Base-by-base conservation (phyloP, 2,329 filamentous ascomycete genomes). In the Penicillium sp. region DNA sequence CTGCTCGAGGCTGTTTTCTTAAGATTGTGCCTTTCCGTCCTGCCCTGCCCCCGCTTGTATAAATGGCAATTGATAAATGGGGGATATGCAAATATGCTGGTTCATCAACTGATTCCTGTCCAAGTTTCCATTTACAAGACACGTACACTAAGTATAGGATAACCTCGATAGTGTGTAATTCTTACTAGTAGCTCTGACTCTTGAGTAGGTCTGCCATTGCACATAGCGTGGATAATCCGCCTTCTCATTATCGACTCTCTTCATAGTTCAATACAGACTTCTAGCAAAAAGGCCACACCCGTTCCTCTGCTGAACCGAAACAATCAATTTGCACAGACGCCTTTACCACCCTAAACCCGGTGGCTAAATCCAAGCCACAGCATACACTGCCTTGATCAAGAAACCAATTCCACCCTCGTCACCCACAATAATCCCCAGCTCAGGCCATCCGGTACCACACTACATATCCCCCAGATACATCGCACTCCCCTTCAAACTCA, bases 381-480 rank as follows among this genome's bases (percentile, higher is more conserved):
- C 38, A 39, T 39, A n/a, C 38, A 39, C 15, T 39, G n/a, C n/a
- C 38, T n/a, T n/a, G 12, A 17, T 17, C 6, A 41, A 39, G 37
- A 39, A 39, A 42, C 37, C 39, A 42, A 22, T 22, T 42, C 39
- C 20, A 43, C 20, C 7, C 28, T 31, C 28, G 20, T 20, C 39
- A 11, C 17, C 8, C 17, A 2, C 20, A 20, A 20, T 20, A 20
- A 20, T 11, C 17, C 38, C 39, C 17, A 7, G 20, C 20, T 20
- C 20, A 20, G 20, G 20, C 20, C 20, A 20, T 42, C 20, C 4
- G 11, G 20, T 14, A 47, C 2, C 17, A 20, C 61, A 58, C 37
- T 63, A 63, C 28, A 66, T 60, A 51, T 72, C 73, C 47, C 72
- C 71, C 61, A 74, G 63, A 59, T 75, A 76, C 52, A 75, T 59